Conservation (phyloP, 805 yeast species). For the Candida sakaeoensis region DNA sequence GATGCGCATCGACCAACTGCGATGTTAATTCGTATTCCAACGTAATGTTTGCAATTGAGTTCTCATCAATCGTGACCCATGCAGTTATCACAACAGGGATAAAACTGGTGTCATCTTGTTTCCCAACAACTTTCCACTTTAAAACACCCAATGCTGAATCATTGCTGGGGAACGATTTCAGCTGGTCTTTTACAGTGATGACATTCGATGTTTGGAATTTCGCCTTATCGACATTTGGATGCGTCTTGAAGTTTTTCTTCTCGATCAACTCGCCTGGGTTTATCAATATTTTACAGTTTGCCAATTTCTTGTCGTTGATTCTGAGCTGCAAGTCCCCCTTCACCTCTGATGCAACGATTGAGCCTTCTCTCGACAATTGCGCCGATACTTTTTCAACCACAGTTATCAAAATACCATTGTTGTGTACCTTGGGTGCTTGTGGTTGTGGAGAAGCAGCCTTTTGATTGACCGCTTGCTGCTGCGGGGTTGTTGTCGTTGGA, state of each 20-base stretch:
- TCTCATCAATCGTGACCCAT: constrained; percentile 71
- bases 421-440: constrained; percentile 32
- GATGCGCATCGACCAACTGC: constrained; percentile 26
- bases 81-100: constrained; percentile 74
- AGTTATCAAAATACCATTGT: constrained; percentile 77
- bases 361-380: constrained; percentile 80
- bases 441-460: constrained; percentile 25
- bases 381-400: constrained; percentile 77
- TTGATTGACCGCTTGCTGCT: too few relatives aligned
- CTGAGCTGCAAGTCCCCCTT: constrained; percentile 90
- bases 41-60: constrained; percentile 64
- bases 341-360: constrained; percentile 62
- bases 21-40: constrained; percentile 79
- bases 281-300: constrained; percentile 62
- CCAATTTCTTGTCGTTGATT: constrained; percentile 69
- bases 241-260: constrained; percentile 77
- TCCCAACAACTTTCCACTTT: constrained; percentile 82
- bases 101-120: constrained; percentile 51
- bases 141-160: constrained; percentile 88
- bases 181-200: constrained; percentile 72
- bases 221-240: constrained; percentile 88
- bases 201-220: constrained; percentile 54
- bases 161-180: constrained; percentile 84
- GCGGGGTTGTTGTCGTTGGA: constrained; percentile 16
- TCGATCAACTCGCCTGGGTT: constrained; percentile 47